A percentile compares a stretch with the other conserved stretches of the same genome.
Conservation (phyloP, 352 stramenopile species). For the Phytopythium litorale region DNA sequence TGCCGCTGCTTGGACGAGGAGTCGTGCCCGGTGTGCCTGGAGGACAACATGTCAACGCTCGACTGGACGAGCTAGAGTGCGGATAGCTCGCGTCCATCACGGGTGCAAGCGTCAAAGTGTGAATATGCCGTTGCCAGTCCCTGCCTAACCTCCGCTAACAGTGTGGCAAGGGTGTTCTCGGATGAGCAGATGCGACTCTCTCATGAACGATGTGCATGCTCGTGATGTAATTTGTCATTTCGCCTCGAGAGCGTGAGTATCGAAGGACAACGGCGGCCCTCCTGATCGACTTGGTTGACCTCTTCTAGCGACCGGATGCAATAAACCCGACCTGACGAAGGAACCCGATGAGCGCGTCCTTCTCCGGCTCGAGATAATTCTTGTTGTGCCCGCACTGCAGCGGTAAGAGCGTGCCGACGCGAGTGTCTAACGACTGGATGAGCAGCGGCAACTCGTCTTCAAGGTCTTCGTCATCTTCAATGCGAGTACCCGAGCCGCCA, state of each 20-base stretch:
- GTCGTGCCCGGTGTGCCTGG: constrained; percentile 69
- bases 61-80: constrained; percentile 13
- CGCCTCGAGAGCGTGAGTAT: too few relatives aligned
- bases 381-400: constrained; percentile 87
- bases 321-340: constrained; percentile 43
- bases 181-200: too few relatives aligned
- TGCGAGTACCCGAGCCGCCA: neutral
- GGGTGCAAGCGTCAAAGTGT: too few relatives aligned
- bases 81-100: too few relatives aligned
- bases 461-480: neutral
- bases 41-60: constrained; percentile 44
- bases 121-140: too few relatives aligned
- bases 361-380: constrained; percentile 75
- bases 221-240: too few relatives aligned
- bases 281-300: neutral
- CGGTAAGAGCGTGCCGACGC: constrained; percentile 54
- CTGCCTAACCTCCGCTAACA: too few relatives aligned
- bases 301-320: constrained; percentile 1
- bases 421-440: constrained; percentile 26
- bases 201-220: too few relatives aligned
- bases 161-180: too few relatives aligned
- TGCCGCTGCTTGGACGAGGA: constrained; percentile 51
- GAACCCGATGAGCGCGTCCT: constrained; percentile 58
- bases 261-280: too few relatives aligned
- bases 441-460: constrained; percentile 21